Percentiles rank a stretch among this genome's conserved stretches.
These are phyloP conservation scores for Globisporangium solare DNA, from an alignment of 352 stramenopile genomes.

Conservation along the genomic window DNA sequence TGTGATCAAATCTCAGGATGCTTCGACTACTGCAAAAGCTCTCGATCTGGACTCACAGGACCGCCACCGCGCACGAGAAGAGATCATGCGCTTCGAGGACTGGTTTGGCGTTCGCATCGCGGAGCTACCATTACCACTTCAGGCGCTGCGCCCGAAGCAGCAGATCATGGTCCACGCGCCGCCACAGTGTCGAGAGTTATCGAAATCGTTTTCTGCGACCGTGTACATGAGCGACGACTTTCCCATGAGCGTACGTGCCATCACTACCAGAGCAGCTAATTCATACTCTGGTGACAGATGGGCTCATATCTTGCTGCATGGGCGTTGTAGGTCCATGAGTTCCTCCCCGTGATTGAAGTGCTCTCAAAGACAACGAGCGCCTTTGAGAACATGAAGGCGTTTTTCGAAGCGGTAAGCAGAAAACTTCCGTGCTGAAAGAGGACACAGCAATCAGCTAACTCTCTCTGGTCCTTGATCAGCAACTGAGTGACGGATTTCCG, in stretches of 20 bases:
- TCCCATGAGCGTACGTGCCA: constrained; percentile 38
- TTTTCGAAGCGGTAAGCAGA: constrained; percentile 48
- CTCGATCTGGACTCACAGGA: constrained; percentile 29
- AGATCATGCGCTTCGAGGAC: constrained; percentile 46
- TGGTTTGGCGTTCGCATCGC: constrained; percentile 56
- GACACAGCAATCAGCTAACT: too few relatives aligned
- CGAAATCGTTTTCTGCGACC: constrained; percentile 49
- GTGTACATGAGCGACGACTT: constrained; percentile 60
- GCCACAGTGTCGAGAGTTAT: constrained; percentile 40
- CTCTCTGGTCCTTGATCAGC: constrained; percentile 13
- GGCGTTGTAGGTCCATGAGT: constrained; percentile 37
- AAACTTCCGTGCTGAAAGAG: too few relatives aligned
- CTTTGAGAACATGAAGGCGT: constrained; percentile 57
- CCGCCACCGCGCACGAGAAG: constrained; percentile 29
- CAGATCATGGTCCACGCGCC: constrained; percentile 48
- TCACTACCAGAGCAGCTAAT: background rate
- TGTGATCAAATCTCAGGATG: constrained; percentile 17
- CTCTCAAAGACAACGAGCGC: constrained; percentile 59
- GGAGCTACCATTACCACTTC: constrained; percentile 26
- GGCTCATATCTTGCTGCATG: background rate
- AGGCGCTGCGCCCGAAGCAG: constrained; percentile 29
- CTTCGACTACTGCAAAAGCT: constrained; percentile 3
- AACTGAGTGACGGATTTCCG: constrained; percentile 47
- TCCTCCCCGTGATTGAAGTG: constrained; percentile 63
- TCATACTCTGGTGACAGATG: background rate